phyloP scores from a whole-genome alignment of 1,284 basidiomycete genomes.

The Trichosporon sp. region DNA sequence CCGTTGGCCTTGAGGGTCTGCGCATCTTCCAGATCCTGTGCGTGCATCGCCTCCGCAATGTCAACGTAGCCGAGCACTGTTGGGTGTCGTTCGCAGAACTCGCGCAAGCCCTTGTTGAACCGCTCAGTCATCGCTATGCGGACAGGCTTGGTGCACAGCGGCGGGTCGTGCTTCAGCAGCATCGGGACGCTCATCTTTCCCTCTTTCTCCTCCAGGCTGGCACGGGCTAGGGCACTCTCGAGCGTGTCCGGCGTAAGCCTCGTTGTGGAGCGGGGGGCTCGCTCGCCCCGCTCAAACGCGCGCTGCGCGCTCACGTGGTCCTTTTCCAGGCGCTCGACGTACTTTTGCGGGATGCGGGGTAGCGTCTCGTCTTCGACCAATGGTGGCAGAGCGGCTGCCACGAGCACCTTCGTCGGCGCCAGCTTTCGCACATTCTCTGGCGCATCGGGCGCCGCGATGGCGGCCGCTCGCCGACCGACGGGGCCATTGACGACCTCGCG shows the following conservation, averaged over 20 bases:
- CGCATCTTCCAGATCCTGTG: slow-evolving; percentile 14
- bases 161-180: slow-evolving; percentile 31
- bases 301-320: slow-evolving; percentile 19
- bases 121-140: slow-evolving; percentile 35
- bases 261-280: slow-evolving; percentile 16
- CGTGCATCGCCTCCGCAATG: slow-evolving; percentile 30
- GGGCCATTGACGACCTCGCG: slow-evolving; percentile 41
- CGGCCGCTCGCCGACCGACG: slow-evolving; percentile 24
- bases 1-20: background rate
- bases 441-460: slow-evolving; percentile 2
- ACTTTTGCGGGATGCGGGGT: slow-evolving; percentile 40
- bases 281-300: slow-evolving; percentile 11
- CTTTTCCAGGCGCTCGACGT: slow-evolving; percentile 31
- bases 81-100: slow-evolving; percentile 29
- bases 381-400: slow-evolving; percentile 39
- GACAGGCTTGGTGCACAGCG: slow-evolving; percentile 37
- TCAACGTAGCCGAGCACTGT: slow-evolving; percentile 35
- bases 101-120: slow-evolving; percentile 30
- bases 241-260: slow-evolving; percentile 15
- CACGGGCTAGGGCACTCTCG: background rate
- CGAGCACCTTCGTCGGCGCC: slow-evolving; percentile 24
- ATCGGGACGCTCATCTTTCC: slow-evolving; percentile 26
- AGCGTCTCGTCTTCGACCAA: slow-evolving; percentile 37
- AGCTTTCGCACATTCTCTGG: background rate
- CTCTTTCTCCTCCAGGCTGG: background rate